These are phyloP conservation scores for Thermoascus crustaceus DNA, from an alignment of 2,329 filamentous ascomycete genomes.

Conservation along the genomic window DNA sequence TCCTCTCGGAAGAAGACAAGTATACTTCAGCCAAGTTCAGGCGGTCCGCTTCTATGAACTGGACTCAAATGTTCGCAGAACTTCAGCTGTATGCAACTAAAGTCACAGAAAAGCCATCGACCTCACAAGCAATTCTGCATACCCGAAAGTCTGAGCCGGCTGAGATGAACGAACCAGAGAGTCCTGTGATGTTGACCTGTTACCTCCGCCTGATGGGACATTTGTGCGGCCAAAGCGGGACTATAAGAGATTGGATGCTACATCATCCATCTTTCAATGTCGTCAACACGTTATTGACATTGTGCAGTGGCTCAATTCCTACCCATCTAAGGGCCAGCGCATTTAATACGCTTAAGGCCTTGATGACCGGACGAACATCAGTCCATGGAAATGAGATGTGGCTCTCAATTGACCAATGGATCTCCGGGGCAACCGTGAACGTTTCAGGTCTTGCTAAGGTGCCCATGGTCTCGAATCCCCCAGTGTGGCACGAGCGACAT, in stretches of 20 bases:
- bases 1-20: constrained; percentile 76
- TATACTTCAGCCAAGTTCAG: constrained; percentile 69
- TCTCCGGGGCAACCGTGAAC: constrained; percentile 46
- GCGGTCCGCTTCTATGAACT: constrained; percentile 77
- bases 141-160: constrained; percentile 55
- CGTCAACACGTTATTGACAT: constrained; percentile 64
- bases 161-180: constrained; percentile 81
- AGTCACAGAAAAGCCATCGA: constrained; percentile 62
- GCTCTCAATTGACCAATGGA: constrained; percentile 71
- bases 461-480: constrained; percentile 33
- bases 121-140: constrained; percentile 49
- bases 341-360: constrained; percentile 66
- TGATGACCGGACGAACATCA: constrained; percentile 66
- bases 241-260: constrained; percentile 66
- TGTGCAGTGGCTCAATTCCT: constrained; percentile 70
- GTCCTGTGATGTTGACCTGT: constrained; percentile 91
- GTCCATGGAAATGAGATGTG: constrained; percentile 67
- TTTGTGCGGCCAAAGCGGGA: constrained; percentile 64
- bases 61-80: constrained; percentile 87
- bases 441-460: constrained; percentile 40
- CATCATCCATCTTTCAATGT: constrained; percentile 60
- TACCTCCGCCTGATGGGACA: constrained; percentile 84
- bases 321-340: constrained; percentile 72
- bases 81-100: constrained; percentile 74
- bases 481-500: constrained; percentile 44